These are phyloP conservation scores for Priceomyces medius DNA, from an alignment of 805 yeast species.

Conservation along the genomic window DNA sequence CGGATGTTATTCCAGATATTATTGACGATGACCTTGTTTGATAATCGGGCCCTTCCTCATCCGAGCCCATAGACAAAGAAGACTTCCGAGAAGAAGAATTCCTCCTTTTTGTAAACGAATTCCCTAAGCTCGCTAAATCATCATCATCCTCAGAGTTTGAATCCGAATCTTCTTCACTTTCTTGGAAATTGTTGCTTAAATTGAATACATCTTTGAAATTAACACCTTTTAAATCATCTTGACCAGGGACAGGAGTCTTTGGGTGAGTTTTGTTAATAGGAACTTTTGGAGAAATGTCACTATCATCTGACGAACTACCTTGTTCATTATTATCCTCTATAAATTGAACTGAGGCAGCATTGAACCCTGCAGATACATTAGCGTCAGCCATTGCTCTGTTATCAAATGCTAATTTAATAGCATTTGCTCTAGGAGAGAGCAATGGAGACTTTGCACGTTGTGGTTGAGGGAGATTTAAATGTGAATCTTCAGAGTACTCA, in stretches of 20 bases:
- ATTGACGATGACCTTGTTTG: slow-evolving; percentile 41
- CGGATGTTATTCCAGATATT: slow-evolving; percentile 39
- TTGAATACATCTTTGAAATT: slow-evolving; percentile 34
- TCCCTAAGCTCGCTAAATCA: slow-evolving; percentile 22
- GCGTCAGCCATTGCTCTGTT: slow-evolving; percentile 41
- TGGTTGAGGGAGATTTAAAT: not conserved
- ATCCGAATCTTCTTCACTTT: slow-evolving; percentile 19
- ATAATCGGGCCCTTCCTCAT: slow-evolving; percentile 25
- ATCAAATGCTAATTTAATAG: slow-evolving; percentile 42
- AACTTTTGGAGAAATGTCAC: slow-evolving; percentile 24
- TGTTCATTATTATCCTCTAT: slow-evolving; percentile 21
- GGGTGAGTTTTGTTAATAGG: slow-evolving; percentile 42
- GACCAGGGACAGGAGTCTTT: slow-evolving; percentile 39
- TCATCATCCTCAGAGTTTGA: slow-evolving; percentile 21
- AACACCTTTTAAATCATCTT: slow-evolving; percentile 23
- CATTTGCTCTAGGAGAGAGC: slow-evolving; percentile 36
- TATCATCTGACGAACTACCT: slow-evolving; percentile 23
- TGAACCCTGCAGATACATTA: not conserved
- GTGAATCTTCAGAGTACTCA: slow-evolving; percentile 4
- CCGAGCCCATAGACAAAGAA: slow-evolving; percentile 17
- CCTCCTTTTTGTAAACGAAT: slow-evolving; percentile 5
- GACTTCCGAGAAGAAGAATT: slow-evolving; percentile 11
- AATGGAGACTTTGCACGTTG: slow-evolving; percentile 12
- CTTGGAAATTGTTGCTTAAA: slow-evolving; percentile 21
- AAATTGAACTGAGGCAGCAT: slow-evolving; percentile 15